Conservation (phyloP, 306 rosid species). For the Coriaria nepalensis region DNA sequence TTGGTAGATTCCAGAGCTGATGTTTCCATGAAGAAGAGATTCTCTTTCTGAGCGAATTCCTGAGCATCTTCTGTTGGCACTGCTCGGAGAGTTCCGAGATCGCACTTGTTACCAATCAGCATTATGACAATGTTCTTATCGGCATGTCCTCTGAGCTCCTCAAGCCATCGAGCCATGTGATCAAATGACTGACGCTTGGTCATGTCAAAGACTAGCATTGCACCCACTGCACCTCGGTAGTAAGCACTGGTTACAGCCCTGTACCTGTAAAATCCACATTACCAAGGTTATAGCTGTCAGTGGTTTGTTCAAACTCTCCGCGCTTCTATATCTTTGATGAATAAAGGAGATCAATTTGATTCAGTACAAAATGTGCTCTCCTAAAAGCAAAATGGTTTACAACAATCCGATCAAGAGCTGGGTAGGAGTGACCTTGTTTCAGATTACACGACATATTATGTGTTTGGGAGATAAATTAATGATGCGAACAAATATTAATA, state of each 20-base stretch:
- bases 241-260: conserved; percentile 92
- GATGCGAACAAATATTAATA: too few species aligned
- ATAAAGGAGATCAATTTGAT: too few species aligned
- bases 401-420: too few species aligned
- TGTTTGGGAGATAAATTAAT: too few species aligned
- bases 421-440: too few species aligned
- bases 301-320: too few species aligned
- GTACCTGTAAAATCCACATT: conserved; percentile 31
- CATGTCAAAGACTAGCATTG: conserved; percentile 83
- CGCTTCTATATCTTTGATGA: too few species aligned
- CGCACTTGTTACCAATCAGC: conserved; percentile 84
- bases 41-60: conserved; percentile 85
- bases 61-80: conserved; percentile 89
- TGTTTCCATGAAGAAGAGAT: conserved; percentile 88
- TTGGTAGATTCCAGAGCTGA: conserved; percentile 86
- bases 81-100: conserved; percentile 61
- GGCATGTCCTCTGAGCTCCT: conserved; percentile 71
- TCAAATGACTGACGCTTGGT: conserved; percentile 83
- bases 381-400: too few species aligned
- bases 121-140: conserved; percentile 68
- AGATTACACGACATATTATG: too few species aligned
- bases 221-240: conserved; percentile 89
- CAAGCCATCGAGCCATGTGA: conserved; percentile 83
- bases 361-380: too few species aligned
- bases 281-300: too few species aligned